Conservation (phyloP, 257 asterid genomes). For the Leptodermis oblonga region DNA sequence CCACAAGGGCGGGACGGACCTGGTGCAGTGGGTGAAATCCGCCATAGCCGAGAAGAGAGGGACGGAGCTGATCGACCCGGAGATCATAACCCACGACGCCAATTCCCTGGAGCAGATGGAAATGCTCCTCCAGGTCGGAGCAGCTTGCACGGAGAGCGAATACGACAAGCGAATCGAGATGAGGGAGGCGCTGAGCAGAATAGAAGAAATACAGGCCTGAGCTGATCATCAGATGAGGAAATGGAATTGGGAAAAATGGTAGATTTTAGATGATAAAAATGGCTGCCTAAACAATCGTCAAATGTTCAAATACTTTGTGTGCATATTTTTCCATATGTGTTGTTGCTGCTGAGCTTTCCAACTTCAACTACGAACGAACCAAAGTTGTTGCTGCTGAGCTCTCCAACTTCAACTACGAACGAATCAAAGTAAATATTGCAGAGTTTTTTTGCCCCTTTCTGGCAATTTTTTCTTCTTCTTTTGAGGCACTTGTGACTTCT, state of each 20-base stretch:
- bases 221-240: not conserved
- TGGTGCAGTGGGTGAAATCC: constrained; percentile 59
- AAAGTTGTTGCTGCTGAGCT: too few relatives aligned
- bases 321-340: constrained; percentile 4
- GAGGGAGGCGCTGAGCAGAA: constrained; percentile 64
- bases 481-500: not conserved
- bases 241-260: not conserved
- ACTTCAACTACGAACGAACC: too few relatives aligned
- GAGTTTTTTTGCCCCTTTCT: not conserved
- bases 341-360: not conserved
- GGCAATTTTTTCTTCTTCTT: not conserved
- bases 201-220: constrained; percentile 57
- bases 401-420: too few relatives aligned
- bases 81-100: constrained; percentile 36
- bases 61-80: constrained; percentile 67
- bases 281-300: not conserved
- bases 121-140: constrained; percentile 50
- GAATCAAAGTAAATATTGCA: too few relatives aligned
- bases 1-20: constrained; percentile 77
- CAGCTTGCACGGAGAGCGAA: constrained; percentile 55
- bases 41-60: constrained; percentile 41
- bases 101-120: constrained; percentile 46
- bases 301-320: not conserved
- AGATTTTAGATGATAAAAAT: not conserved
- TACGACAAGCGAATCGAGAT: constrained; percentile 43